phyloP scores from a whole-genome alignment of 108 stramenopile genomes.

The Skeletonema potamos region DNA sequence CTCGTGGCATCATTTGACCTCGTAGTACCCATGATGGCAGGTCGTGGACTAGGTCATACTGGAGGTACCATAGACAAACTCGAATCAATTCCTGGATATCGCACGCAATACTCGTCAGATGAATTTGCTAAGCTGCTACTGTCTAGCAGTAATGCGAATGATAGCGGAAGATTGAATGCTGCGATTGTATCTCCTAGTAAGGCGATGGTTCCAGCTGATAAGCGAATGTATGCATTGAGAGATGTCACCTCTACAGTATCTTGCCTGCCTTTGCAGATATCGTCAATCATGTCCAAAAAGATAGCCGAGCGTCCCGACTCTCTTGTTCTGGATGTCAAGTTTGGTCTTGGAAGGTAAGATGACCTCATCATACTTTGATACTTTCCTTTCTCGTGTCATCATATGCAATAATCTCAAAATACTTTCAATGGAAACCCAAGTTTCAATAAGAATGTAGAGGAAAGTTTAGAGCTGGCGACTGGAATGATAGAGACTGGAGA shows the following conservation, averaged over 20 bases:
- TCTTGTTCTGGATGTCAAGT: constrained; percentile 82
- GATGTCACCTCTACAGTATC: constrained; percentile 83
- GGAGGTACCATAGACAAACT: constrained; percentile 90
- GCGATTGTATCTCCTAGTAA: constrained; percentile 62
- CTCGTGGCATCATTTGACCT: constrained; percentile 68
- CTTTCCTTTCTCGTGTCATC: neutral
- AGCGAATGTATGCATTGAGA: constrained; percentile 79
- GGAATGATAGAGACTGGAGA: constrained; percentile 75
- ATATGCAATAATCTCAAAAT: neutral
- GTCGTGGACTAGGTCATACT: constrained; percentile 83
- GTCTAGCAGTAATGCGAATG: neutral
- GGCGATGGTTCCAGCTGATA: constrained; percentile 72
- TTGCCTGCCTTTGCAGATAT: constrained; percentile 70
- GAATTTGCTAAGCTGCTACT: constrained; percentile 59
- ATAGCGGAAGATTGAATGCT: constrained; percentile 11
- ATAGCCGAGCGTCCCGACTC: constrained; percentile 81
- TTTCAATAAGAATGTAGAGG: constrained; percentile 62
- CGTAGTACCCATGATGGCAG: constrained; percentile 84
- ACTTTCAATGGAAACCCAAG: constrained; percentile 53
- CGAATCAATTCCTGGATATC: constrained; percentile 76
- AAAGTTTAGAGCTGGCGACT: constrained; percentile 57
- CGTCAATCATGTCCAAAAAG: constrained; percentile 83
- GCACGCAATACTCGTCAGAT: constrained; percentile 32
- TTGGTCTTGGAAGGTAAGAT: constrained; percentile 19
- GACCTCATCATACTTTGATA: neutral